Evolutionary conservation across 2,329 filamentous ascomycete species (phyloP).

Genomic region (Akanthomyces dipterigenus): DNA sequence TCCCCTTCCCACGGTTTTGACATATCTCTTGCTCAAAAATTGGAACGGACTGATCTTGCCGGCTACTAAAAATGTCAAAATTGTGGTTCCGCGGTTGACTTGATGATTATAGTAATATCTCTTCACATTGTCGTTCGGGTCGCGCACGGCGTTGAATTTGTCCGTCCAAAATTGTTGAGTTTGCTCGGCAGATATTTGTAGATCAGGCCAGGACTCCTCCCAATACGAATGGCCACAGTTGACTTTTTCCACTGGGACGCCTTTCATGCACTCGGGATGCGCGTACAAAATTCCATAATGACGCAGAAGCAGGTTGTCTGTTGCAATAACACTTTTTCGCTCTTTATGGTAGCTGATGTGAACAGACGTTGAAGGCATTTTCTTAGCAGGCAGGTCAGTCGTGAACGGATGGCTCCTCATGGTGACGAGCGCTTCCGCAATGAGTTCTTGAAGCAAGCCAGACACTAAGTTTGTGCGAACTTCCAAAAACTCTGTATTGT

Average conservation of each 20-base stretch:
- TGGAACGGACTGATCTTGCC: constrained; percentile 50
- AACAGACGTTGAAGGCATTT: too few relatives aligned
- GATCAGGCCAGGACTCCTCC: constrained; percentile 44
- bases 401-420: too few relatives aligned
- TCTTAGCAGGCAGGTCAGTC: too few relatives aligned
- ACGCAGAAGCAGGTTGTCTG: constrained; percentile 31
- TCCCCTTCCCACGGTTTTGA: constrained; percentile 30
- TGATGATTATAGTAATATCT: constrained; percentile 49
- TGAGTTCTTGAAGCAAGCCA: too few relatives aligned
- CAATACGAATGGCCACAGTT: constrained; percentile 41
- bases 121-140: constrained; percentile 26
- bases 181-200: constrained; percentile 35
- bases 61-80: constrained; percentile 43
- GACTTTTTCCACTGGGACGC: not conserved
- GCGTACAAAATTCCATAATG: constrained; percentile 44
- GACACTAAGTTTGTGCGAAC: too few relatives aligned
- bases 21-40: constrained; percentile 45
- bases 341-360: too few relatives aligned
- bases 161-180: constrained; percentile 41
- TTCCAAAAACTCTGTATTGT: too few relatives aligned
- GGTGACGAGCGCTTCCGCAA: too few relatives aligned
- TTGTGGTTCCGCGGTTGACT: constrained; percentile 46
- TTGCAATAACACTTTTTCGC: too few relatives aligned
- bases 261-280: constrained; percentile 28
- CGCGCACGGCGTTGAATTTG: constrained; percentile 35